Conservation (phyloP, 129 eudicot species). For the Flaveria ramosissima region DNA sequence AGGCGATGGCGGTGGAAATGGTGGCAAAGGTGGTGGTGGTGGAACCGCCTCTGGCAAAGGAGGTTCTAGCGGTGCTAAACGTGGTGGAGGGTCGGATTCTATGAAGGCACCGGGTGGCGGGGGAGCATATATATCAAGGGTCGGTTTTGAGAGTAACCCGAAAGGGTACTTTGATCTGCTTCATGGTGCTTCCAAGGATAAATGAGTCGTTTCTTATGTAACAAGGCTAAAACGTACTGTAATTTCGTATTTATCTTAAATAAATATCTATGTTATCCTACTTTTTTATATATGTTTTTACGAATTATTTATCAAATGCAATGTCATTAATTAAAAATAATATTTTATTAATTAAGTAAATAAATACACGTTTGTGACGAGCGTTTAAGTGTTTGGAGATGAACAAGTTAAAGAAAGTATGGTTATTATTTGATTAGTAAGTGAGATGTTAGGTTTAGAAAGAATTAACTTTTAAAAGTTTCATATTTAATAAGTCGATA, state of each 20-base stretch:
- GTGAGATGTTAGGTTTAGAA: no score
- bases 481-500: no score
- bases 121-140: slow-evolving; percentile 25
- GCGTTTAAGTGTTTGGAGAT: no score
- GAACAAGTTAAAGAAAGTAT: no score
- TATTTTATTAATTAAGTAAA: no score
- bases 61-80: not conserved
- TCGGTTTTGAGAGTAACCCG: slow-evolving; percentile 21
- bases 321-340: no score
- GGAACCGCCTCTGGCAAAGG: not conserved
- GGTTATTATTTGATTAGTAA: no score
- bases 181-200: slow-evolving; percentile 6
- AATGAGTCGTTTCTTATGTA: not conserved
- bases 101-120: slow-evolving; percentile 32
- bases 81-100: not conserved
- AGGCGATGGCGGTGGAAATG: no score
- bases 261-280: not conserved
- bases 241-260: not conserved
- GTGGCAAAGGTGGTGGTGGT: not conserved
- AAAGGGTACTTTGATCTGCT: slow-evolving; percentile 15
- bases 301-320: no score
- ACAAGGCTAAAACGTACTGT: not conserved
- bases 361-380: no score
- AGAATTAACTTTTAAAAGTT: no score
- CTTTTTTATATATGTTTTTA: not conserved